Evolutionary conservation across 2,329 filamentous ascomycete species (phyloP).

Genomic region (Aspergillus hiratsukae): DNA sequence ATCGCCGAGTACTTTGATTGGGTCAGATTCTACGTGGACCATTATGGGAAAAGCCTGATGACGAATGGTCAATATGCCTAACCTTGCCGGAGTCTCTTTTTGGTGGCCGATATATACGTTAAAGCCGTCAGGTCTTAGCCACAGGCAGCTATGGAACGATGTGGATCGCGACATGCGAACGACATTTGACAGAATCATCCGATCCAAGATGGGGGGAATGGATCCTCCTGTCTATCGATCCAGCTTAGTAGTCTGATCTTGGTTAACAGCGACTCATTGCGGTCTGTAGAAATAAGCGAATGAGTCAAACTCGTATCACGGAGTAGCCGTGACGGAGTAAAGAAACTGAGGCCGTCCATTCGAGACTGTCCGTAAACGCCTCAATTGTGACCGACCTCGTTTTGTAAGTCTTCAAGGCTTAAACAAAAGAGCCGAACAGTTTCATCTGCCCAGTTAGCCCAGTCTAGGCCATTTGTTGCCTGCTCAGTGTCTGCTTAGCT

Average conservation of each 20-base stretch:
- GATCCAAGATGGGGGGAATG: neutral
- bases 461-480: neutral
- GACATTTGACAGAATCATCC: neutral
- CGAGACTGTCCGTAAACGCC: neutral
- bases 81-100: neutral
- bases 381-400: neutral
- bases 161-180: neutral
- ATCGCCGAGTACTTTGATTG: neutral
- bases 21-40: neutral
- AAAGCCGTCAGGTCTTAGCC: neutral
- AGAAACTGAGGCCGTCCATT: neutral
- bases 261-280: neutral
- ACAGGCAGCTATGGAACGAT: neutral
- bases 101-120: neutral
- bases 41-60: neutral
- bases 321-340: neutral
- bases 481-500: neutral
- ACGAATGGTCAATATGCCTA: neutral
- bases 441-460: neutral
- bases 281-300: neutral
- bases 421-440: neutral
- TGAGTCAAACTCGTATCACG: neutral
- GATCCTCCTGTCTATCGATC: neutral
- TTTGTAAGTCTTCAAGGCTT: neutral
- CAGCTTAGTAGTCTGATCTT: neutral